Percentiles rank a stretch among this genome's conserved stretches.
These are phyloP conservation scores for Chrysosporium queenslandicum DNA, from an alignment of 2,329 filamentous ascomycete genomes.

Conservation along the genomic window DNA sequence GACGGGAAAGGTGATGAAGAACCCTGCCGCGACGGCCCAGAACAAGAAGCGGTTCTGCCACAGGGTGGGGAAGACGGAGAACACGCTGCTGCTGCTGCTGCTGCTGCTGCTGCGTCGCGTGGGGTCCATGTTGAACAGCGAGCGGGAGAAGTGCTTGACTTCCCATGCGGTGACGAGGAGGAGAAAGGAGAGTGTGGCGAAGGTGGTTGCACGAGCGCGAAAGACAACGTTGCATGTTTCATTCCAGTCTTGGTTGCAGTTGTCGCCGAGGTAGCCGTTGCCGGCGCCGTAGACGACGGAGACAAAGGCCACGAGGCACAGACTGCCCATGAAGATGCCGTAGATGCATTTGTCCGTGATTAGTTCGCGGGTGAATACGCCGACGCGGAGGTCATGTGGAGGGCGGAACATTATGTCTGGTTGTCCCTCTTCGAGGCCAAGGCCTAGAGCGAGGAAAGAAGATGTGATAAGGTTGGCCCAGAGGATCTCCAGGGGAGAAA, in stretches of 20 bases:
- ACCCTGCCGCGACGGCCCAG: conserved; percentile 51
- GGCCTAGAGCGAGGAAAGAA: conserved; percentile 73
- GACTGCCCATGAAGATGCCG: conserved; percentile 39
- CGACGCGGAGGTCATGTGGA: conserved; percentile 51
- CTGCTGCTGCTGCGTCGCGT: conserved; percentile 38
- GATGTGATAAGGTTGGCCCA: conserved; percentile 92
- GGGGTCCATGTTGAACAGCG: conserved; percentile 56
- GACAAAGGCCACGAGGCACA: conserved; percentile 34
- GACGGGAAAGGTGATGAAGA: conserved; percentile 47
- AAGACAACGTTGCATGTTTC: conserved; percentile 47
- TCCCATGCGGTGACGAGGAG: conserved; percentile 70
- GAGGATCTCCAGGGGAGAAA: conserved; percentile 74
- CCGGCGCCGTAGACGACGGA: conserved; percentile 32
- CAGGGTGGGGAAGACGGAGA: conserved; percentile 54
- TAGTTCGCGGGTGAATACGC: conserved; percentile 35
- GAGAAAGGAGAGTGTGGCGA: conserved; percentile 64
- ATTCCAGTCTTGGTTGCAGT: conserved; percentile 46
- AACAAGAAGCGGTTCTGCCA: conserved; percentile 64
- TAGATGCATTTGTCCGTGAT: conserved; percentile 36
- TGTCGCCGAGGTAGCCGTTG: conserved; percentile 40
- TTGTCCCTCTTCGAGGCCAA: conserved; percentile 66
- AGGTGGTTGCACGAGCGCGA: conserved; percentile 62
- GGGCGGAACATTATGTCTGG: conserved; percentile 69
- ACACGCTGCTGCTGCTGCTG: conserved; percentile 52
- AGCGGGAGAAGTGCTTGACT: conserved; percentile 62